Percentiles rank a stretch among this genome's conserved stretches.
These are phyloP conservation scores for Russula abietina DNA, from an alignment of 768 basidiomycete genomes.

Conservation along the genomic window DNA sequence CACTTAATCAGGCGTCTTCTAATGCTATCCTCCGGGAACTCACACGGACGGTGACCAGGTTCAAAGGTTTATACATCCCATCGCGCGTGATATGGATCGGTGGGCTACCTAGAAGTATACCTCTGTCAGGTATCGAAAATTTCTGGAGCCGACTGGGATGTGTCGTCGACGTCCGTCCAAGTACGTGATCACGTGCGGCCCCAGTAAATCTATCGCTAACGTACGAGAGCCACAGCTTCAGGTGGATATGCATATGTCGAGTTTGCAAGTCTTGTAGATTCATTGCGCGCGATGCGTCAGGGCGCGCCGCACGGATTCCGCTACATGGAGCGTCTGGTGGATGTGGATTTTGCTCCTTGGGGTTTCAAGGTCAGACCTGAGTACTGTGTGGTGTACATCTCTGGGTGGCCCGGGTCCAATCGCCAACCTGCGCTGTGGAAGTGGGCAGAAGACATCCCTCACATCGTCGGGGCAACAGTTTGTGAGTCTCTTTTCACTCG, in stretches of 20 bases:
- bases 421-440: neutral
- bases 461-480: neutral
- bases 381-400: neutral
- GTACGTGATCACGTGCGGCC: slow-evolving; percentile 7
- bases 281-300: slow-evolving; percentile 7
- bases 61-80: no score
- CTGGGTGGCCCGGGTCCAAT: slow-evolving; percentile 2
- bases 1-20: neutral
- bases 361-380: neutral
- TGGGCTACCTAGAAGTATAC: neutral
- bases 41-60: no score
- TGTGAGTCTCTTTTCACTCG: neutral
- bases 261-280: slow-evolving; percentile 14
- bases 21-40: neutral
- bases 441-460: slow-evolving; percentile 9
- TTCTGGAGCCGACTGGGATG: slow-evolving; percentile 20
- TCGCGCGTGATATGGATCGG: slow-evolving; percentile 19
- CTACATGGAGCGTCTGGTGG: slow-evolving; percentile 4
- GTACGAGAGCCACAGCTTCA: neutral
- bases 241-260: slow-evolving; percentile 19
- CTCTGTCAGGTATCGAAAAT: no score
- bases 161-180: slow-evolving; percentile 15
- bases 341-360: slow-evolving; percentile 15
- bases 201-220: neutral
- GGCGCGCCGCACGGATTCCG: slow-evolving; percentile 16